Percentiles rank a stretch among this genome's conserved stretches.
Evolutionary conservation across 805 yeast species (phyloP).

Genomic region (Metschnikowia santaceciliae): DNA sequence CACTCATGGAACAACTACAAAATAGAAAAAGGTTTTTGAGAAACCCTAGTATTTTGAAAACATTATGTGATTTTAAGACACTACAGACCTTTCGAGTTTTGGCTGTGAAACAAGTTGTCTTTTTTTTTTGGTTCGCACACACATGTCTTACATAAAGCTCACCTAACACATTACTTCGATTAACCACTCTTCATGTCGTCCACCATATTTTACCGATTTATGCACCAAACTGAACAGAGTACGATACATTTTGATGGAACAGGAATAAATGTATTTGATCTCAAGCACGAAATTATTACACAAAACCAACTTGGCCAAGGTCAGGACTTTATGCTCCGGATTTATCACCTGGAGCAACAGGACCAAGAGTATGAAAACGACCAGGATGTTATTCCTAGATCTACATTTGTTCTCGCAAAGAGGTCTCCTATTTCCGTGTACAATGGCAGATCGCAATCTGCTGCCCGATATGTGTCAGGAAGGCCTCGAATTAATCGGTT

Average conservation of each 20-base stretch:
- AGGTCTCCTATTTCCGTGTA: conserved; percentile 54
- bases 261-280: conserved; percentile 90
- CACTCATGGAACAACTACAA: not conserved
- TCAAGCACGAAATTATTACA: conserved; percentile 82
- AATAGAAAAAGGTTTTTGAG: not conserved
- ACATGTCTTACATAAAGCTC: not conserved
- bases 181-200: conserved; percentile 58
- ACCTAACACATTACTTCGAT: not conserved
- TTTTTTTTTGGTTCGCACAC: conserved; percentile 4
- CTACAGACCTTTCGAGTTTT: not conserved
- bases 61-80: too few species aligned
- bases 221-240: conserved; percentile 75
- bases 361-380: conserved; percentile 79
- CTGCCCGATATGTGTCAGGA: conserved; percentile 68
- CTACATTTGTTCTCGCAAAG: conserved; percentile 76
- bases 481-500: conserved; percentile 50
- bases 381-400: conserved; percentile 84
- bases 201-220: conserved; percentile 79
- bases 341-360: conserved; percentile 58
- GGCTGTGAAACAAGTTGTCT: not conserved
- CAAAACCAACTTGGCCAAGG: conserved; percentile 82
- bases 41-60: not conserved
- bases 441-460: conserved; percentile 35
- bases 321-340: conserved; percentile 70
- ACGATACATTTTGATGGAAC: conserved; percentile 92